Percentiles rank a stretch among this genome's conserved stretches.
phyloP scores from a whole-genome alignment of 345 rosid genomes.

The Draba incana region DNA sequence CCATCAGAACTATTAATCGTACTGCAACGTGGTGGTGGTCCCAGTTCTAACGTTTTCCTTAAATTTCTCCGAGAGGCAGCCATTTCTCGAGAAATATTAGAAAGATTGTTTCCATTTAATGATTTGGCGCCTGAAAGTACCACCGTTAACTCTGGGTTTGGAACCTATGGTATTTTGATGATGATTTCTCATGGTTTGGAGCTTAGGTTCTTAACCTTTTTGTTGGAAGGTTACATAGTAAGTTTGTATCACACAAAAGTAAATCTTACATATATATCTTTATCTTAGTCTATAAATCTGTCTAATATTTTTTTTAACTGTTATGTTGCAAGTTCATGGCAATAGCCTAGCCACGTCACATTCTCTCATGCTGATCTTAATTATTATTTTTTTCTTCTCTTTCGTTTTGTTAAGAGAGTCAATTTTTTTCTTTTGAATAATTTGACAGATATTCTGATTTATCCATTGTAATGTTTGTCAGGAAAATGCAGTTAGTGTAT shows the following conservation, averaged over 20 bases:
- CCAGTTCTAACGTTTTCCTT: too few relatives aligned
- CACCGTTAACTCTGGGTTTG: constrained; percentile 43
- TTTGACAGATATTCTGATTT: constrained; percentile 17
- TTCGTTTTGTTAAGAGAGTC: constrained; percentile 33
- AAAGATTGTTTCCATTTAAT: constrained; percentile 55
- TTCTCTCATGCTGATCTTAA: constrained; percentile 31
- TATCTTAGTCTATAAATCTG: not conserved
- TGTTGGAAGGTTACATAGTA: constrained; percentile 38
- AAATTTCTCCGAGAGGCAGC: too few relatives aligned
- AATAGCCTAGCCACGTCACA: constrained; percentile 32
- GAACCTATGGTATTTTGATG: constrained; percentile 42
- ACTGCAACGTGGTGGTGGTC: too few relatives aligned
- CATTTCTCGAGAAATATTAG: too few relatives aligned
- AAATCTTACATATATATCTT: not conserved
- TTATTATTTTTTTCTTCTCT: not conserved
- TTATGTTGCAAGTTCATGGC: constrained; percentile 33
- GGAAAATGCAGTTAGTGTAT: too few relatives aligned
- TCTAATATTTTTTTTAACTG: not conserved
- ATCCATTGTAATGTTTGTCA: constrained; percentile 2
- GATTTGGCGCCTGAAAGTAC: constrained; percentile 52
- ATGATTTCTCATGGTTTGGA: constrained; percentile 38
- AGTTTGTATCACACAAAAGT: constrained; percentile 25
- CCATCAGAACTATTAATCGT: too few relatives aligned
- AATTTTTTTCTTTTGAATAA: constrained; percentile 24
- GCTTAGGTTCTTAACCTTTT: constrained; percentile 33